Base-by-base conservation (phyloP, 1,139 yeast species). In the Geotrichum restrictum region DNA sequence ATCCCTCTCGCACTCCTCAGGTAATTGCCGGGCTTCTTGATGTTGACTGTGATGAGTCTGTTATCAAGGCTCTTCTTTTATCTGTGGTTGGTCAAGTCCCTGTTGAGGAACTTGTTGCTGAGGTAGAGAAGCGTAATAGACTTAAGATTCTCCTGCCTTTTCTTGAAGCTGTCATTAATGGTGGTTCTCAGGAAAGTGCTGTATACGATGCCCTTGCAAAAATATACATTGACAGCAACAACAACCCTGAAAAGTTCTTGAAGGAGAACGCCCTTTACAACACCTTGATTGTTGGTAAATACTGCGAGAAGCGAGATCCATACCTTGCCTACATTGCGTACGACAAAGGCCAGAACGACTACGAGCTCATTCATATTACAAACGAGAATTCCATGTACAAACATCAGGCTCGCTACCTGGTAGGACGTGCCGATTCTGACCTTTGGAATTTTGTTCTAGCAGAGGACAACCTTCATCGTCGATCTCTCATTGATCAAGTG, bases 271-370 rank as follows among this genome's bases (percentile, higher is more conserved):
- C 83, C 63, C 78, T 80, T 65, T 93, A 94, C 73, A 95, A 93
- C 71, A 86, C 98, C 22, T 76, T 88, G 62, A 87, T 86, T 62
- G 97, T 93, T 63, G 99, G 98, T 78, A 89, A 84, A 69, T 93
- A 93, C 77, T 94, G 99, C 79, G 99, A 94, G 73, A 93, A 88
- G 81, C 85, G 98, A 71, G 99, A 93, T 67, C 99, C 99, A 57
- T 93, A 89, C 74, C 78, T 93, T 69, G 98, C 98, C 19, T 93
- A 88, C 71, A 93, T 93, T 72, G 95, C 96, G 52, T 93, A 93
- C 71, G 95, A 95, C 59, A 91, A 89, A 74, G 99, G 99, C 68
- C 77, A 80, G 54, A 91, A 93, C 65, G 96, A 93, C 69, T 84
- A 78, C 57, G 98, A 93, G 71, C 80, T 93, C 67, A 82, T 93